Evolutionary conservation across 257 asterid genomes (phyloP), one percentile per base, ranked within the genome.

Genomic region (Jaltomata sinuosa): DNA sequence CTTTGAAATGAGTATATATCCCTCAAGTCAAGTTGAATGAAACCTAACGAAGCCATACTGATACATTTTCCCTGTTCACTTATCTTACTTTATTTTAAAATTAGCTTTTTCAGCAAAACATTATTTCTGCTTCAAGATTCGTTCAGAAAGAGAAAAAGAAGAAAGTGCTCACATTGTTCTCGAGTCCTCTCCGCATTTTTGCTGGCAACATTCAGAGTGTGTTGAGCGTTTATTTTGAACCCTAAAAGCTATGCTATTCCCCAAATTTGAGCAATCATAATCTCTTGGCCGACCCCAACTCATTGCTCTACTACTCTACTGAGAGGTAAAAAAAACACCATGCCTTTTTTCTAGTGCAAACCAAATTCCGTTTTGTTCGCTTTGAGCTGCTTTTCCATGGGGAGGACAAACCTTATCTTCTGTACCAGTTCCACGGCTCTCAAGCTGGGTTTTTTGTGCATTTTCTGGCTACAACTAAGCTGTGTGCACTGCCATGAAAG

Each of bases 401-500:
- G 85, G 69, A 62, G n/a, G n/a, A n/a, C n/a, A n/a, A n/a, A n/a
- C n/a, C n/a, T n/a, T n/a, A n/a, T 5, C 19, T 54, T 79, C 59
- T 36, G 84, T 84, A 31, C 4, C 54, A 83, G 89, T 72, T 38
- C 53, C 77, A 83, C 38, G 79, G 78, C 83, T 84, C 52, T 87
- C 27, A 81, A 83, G 83, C 47, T 82, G 25, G 82, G 53, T 71
- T 80, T 82, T 65, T 76, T 91, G 87, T 68, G n/a, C n/a, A n/a
- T n/a, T n/a, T n/a, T n/a, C n/a, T n/a, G 86, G 53, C 45, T 92
- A 79, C 89, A 86, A 65, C 80, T 87, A 52, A 54, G 84, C 77
- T 89, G 84, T 84, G 95, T 87, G 40, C 88, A 89, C 29, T 92
- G 98, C 88, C 84, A 89, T 67, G 93, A 87, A 72, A 91, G 89